A percentile compares a stretch with the other conserved stretches of the same genome.
Evolutionary conservation across 2,329 filamentous ascomycete species (phyloP).

Genomic region (Phaeosphaeria sp.): DNA sequence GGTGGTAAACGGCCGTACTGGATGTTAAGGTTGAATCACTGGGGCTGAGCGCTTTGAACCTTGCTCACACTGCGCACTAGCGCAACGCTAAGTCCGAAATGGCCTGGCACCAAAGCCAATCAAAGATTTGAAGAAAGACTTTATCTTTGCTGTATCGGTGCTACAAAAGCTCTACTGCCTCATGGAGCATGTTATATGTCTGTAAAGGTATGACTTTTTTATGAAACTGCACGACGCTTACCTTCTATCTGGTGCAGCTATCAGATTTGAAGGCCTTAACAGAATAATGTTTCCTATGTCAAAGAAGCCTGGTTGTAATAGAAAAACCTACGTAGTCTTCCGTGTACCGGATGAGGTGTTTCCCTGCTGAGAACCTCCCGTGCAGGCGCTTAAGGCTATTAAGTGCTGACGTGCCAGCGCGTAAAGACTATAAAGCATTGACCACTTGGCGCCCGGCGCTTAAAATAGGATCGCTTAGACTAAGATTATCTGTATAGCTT

Average conservation of each 20-base stretch:
- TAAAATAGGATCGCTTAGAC: too few relatives aligned
- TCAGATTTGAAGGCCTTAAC: not conserved
- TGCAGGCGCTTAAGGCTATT: too few relatives aligned
- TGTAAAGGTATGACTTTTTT: not conserved
- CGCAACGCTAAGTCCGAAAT: not conserved
- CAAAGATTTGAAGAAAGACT: too few relatives aligned
- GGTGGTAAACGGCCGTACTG: not conserved
- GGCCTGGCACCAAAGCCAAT: too few relatives aligned
- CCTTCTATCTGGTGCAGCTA: not conserved
- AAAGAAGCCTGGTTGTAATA: not conserved
- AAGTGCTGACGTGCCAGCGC: too few relatives aligned
- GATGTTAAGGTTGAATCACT: not conserved
- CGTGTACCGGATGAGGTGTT: not conserved
- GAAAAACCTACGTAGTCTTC: not conserved
- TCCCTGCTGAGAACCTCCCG: not conserved
- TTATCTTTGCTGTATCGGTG: too few relatives aligned
- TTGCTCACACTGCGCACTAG: not conserved
- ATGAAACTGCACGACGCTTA: not conserved
- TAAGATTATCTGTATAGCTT: too few relatives aligned
- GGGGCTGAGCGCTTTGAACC: not conserved
- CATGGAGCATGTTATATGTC: not conserved
- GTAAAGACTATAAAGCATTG: too few relatives aligned
- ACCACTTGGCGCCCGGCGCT: too few relatives aligned
- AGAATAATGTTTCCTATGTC: not conserved
- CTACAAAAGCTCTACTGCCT: not conserved